A percentile compares a stretch with the other conserved stretches of the same genome.
Evolutionary conservation across 305 asterid species (phyloP).

Genomic region (Andrographis paniculata): DNA sequence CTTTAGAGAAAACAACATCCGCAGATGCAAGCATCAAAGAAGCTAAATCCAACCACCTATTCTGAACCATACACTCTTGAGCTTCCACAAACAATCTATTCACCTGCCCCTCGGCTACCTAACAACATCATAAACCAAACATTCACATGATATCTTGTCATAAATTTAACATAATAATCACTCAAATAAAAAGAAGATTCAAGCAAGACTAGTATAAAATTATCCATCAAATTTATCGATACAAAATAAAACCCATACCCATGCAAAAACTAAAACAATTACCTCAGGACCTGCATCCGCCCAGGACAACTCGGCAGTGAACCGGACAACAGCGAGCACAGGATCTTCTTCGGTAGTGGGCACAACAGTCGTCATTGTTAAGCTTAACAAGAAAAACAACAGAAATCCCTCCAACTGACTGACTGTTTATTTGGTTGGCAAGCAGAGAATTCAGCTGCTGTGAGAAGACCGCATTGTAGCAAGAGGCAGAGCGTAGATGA

Average conservation of each 20-base stretch:
- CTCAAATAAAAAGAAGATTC: too few relatives aligned
- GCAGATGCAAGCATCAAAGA: conserved; percentile 82
- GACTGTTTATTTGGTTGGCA: too few relatives aligned
- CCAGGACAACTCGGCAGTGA: conserved; percentile 85
- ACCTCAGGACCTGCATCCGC: conserved; percentile 97
- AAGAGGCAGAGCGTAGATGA: not conserved
- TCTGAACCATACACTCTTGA: conserved; percentile 51
- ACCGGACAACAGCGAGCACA: conserved; percentile 61
- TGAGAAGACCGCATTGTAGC: too few relatives aligned
- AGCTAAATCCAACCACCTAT: conserved; percentile 80
- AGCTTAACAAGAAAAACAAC: not conserved
- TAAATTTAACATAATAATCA: too few relatives aligned
- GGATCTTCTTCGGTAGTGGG: conserved; percentile 97
- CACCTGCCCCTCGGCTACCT: conserved; percentile 90
- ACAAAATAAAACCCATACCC: not conserved
- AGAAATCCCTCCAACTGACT: conserved; percentile 19
- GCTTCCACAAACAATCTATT: conserved; percentile 68
- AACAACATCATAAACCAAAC: conserved; percentile 10
- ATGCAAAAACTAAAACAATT: not conserved
- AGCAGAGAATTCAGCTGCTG: too few relatives aligned
- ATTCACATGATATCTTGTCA: conserved; percentile 1
- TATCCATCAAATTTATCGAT: too few relatives aligned
- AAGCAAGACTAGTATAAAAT: too few relatives aligned
- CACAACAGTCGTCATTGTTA: conserved; percentile 72
- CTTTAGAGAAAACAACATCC: conserved; percentile 73